These are phyloP conservation scores for Botrytis fabae DNA, from an alignment of 2,329 filamentous ascomycete genomes.

Conservation along the genomic window DNA sequence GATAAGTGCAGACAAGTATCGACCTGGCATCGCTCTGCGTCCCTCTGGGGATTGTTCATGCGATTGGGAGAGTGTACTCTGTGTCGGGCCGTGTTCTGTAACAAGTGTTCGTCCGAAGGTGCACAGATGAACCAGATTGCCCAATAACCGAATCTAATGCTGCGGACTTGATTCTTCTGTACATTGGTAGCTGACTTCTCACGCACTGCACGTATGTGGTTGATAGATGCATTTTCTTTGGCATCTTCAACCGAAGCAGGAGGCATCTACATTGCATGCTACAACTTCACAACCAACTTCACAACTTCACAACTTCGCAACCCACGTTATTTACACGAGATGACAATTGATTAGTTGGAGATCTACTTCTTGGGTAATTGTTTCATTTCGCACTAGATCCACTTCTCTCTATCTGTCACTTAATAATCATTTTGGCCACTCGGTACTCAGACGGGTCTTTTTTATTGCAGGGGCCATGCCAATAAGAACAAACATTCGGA, in stretches of 20 bases:
- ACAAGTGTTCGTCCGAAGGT: constrained; percentile 5
- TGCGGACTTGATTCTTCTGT: background rate
- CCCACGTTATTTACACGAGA: background rate
- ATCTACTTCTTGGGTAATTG: constrained; percentile 19
- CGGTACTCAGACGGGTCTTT: background rate
- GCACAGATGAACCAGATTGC: constrained; percentile 9
- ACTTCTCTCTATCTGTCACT: constrained; percentile 4
- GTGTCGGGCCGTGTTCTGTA: background rate
- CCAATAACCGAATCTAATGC: background rate
- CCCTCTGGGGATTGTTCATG: constrained; percentile 12
- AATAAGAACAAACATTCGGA: background rate
- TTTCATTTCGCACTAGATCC: constrained; percentile 17
- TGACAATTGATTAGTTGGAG: background rate
- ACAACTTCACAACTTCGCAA: background rate
- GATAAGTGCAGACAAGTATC: constrained; percentile 1
- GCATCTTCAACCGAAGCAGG: background rate
- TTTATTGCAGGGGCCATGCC: background rate
- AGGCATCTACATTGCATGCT: background rate
- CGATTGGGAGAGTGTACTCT: constrained; percentile 1
- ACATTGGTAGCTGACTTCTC: background rate
- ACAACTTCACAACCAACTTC: background rate
- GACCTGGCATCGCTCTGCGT: background rate
- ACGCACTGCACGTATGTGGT: background rate
- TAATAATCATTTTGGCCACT: constrained; percentile 3
- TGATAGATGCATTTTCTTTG: background rate